Evolutionary conservation across 139 green algal species (phyloP).

Genomic region (Micromonas commoda): DNA sequence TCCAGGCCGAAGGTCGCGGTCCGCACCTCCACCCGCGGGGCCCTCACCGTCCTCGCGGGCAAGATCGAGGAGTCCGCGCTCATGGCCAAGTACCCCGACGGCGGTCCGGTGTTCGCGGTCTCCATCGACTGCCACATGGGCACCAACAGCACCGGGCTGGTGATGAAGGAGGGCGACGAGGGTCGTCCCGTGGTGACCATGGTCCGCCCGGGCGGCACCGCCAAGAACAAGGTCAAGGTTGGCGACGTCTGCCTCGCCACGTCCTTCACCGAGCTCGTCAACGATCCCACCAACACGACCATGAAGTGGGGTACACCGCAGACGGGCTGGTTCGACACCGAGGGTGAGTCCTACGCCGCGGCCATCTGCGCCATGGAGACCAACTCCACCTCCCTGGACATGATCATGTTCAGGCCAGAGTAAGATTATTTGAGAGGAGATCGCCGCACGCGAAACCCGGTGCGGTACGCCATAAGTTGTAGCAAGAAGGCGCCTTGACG

Average conservation of each 20-base stretch:
- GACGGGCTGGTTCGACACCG: constrained; percentile 13
- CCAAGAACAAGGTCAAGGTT: neutral
- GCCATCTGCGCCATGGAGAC: constrained; percentile 10
- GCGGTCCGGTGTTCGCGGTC: neutral
- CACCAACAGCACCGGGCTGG: neutral
- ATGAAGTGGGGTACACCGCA: neutral
- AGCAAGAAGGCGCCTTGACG: no score
- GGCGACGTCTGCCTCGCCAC: constrained; percentile 4
- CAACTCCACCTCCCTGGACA: constrained; percentile 10
- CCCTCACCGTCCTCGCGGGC: neutral
- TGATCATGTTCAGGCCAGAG: constrained; percentile 3
- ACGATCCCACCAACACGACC: neutral
- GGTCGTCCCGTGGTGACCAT: constrained; percentile 9
- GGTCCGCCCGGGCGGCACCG: constrained; percentile 10
- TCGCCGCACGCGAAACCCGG: no score
- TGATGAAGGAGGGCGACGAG: neutral
- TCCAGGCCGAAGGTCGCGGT: neutral
- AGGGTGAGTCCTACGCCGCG: neutral
- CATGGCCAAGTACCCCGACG: neutral
- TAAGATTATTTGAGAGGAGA: no score
- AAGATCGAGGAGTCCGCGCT: neutral
- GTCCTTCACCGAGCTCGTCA: constrained; percentile 3
- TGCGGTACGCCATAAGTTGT: no score
- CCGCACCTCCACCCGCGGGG: neutral
- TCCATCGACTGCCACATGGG: neutral